Percentiles rank a stretch among this genome's conserved stretches.
Evolutionary conservation across 2,329 filamentous ascomycete genomes (phyloP).

Genomic region (Talaromyces islandicus): DNA sequence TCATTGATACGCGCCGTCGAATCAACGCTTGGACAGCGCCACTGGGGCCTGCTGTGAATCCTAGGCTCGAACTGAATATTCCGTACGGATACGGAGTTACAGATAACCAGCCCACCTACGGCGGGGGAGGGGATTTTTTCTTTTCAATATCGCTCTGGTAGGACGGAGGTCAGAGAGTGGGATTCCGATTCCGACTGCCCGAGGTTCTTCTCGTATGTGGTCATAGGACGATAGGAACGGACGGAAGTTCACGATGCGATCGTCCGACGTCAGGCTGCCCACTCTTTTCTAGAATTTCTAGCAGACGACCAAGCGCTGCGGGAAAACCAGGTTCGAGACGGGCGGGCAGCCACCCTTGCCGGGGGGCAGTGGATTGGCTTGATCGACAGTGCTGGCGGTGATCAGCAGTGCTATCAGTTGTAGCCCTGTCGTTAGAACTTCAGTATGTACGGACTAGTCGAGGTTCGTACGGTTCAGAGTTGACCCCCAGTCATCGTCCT

Average conservation of each 20-base stretch:
- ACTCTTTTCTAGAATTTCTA: background rate
- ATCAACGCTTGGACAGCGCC: background rate
- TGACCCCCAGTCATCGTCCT: too few relatives aligned
- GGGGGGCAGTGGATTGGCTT: background rate
- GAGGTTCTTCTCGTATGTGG: background rate
- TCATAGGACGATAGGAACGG: background rate
- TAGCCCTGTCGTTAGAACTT: too few relatives aligned
- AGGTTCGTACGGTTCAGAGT: background rate
- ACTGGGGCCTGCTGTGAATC: background rate
- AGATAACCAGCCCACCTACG: background rate
- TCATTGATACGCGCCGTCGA: background rate
- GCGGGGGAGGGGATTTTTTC: background rate
- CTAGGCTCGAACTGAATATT: background rate
- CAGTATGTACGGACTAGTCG: background rate
- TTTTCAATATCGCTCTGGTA: background rate
- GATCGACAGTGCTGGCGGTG: background rate
- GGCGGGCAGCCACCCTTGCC: background rate
- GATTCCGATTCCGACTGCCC: background rate
- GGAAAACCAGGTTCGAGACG: background rate
- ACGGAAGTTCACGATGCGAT: background rate
- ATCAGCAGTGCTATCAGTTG: background rate
- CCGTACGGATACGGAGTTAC: background rate
- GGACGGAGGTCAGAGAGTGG: background rate
- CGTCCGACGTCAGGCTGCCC: background rate
- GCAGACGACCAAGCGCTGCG: background rate